Evolutionary conservation across 2,329 filamentous ascomycete genomes (phyloP).

Genomic region (Metarhizium brunneum): DNA sequence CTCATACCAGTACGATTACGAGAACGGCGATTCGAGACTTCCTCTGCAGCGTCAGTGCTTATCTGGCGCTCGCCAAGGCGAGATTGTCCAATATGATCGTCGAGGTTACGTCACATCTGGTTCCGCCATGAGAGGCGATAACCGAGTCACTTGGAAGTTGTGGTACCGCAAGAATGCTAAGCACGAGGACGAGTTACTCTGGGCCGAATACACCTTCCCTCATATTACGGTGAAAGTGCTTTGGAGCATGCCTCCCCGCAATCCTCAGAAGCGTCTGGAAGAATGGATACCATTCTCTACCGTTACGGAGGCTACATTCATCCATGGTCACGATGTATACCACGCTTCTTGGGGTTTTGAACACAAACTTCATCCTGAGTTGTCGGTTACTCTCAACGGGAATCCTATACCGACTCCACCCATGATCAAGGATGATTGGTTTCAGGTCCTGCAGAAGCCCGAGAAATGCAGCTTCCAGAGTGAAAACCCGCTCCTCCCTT

Average conservation of each 20-base stretch:
- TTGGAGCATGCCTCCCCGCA: not conserved
- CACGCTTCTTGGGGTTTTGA: not conserved
- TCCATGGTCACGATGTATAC: not conserved
- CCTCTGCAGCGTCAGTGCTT: not conserved
- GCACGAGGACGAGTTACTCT: not conserved
- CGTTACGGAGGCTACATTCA: not conserved
- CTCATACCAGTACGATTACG: not conserved
- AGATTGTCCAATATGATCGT: not conserved
- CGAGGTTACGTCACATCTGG: not conserved
- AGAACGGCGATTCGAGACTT: not conserved
- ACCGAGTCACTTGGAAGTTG: not conserved
- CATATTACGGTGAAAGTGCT: not conserved
- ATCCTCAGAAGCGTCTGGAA: not conserved
- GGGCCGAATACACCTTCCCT: not conserved
- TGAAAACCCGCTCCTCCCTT: not conserved
- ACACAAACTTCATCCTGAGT: not conserved
- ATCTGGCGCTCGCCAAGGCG: not conserved
- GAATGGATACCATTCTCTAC: not conserved
- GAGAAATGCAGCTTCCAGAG: not conserved
- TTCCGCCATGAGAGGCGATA: not conserved
- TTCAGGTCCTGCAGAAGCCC: not conserved
- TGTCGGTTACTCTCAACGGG: not conserved
- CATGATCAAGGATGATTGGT: not conserved
- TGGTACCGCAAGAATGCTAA: not conserved
- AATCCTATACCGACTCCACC: not conserved